Evolutionary conservation across 495 filamentous ascomycete genomes (phyloP).

Genomic region (Wilcoxina mikolae): DNA sequence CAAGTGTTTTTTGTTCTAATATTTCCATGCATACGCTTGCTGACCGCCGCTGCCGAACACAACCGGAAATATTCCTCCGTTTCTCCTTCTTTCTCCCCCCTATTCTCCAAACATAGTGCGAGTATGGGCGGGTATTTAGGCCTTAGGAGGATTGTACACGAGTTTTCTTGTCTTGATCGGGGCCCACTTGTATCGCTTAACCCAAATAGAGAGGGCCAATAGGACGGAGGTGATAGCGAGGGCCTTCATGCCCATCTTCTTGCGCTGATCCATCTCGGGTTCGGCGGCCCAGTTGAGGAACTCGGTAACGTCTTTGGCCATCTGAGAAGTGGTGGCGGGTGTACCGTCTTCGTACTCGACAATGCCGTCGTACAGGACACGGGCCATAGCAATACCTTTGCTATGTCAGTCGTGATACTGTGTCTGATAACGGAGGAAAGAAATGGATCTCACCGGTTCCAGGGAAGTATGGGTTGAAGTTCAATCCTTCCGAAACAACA

Average conservation of each 20-base stretch:
- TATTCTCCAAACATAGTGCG: background rate
- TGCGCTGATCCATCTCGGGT: conserved; percentile 96
- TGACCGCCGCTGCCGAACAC: background rate
- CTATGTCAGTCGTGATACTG: conserved; percentile 5
- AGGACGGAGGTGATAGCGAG: conserved; percentile 61
- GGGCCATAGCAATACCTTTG: conserved; percentile 86
- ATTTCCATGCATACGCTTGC: background rate
- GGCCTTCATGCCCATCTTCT: conserved; percentile 98
- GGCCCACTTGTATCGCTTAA: conserved; percentile 98
- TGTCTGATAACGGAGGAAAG: background rate
- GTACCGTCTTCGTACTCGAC: conserved; percentile 99
- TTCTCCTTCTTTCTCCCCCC: background rate
- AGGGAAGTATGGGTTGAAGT: conserved; percentile 99
- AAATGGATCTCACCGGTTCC: conserved; percentile 52
- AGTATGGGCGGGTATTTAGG: conserved; percentile 3
- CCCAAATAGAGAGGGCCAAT: conserved; percentile 80
- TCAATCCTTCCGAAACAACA: conserved; percentile 64
- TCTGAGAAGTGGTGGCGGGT: conserved; percentile 85
- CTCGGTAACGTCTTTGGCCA: conserved; percentile 98
- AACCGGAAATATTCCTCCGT: background rate
- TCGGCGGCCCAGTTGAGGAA: conserved; percentile 99
- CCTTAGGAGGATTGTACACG: conserved; percentile 34
- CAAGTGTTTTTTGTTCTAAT: background rate
- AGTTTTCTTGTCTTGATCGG: conserved; percentile 90
- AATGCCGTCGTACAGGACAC: conserved; percentile 91